Evolutionary conservation across 345 rosid species (phyloP).

Genomic region (Euphorbia tirucalli): DNA sequence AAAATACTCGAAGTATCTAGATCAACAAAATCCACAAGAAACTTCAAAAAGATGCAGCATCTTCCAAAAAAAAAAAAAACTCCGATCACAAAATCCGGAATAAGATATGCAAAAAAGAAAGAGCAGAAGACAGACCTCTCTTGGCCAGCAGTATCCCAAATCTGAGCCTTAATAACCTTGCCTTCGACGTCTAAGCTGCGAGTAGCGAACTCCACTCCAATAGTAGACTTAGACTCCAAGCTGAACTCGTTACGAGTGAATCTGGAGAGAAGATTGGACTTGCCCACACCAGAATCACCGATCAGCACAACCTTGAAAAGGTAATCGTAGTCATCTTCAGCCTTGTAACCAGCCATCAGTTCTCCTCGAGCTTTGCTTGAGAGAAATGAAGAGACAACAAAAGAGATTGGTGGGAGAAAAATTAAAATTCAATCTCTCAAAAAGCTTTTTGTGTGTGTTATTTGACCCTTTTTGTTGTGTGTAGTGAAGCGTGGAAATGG

Average conservation of each 20-base stretch:
- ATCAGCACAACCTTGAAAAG: constrained; percentile 84
- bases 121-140: constrained; percentile 50
- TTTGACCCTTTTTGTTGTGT: background rate
- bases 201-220: constrained; percentile 95
- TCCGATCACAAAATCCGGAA: constrained; percentile 19
- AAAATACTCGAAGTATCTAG: constrained; percentile 21
- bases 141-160: constrained; percentile 99
- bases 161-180: constrained; percentile 91
- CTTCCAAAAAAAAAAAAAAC: background rate
- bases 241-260: constrained; percentile 93
- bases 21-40: constrained; percentile 5
- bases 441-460: background rate
- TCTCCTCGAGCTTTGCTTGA: constrained; percentile 14
- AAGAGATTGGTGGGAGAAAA: background rate
- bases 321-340: constrained; percentile 95
- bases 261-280: constrained; percentile 86
- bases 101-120: background rate
- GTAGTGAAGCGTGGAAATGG: constrained; percentile 18
- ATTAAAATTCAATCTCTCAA: background rate
- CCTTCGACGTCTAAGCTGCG: constrained; percentile 84
- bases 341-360: constrained; percentile 83
- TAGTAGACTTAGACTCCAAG: constrained; percentile 89
- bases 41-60: too few species aligned
- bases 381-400: constrained; percentile 6
- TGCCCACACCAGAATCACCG: constrained; percentile 94